A percentile compares a stretch with the other conserved stretches of the same genome.
phyloP scores from a whole-genome alignment of 2,329 filamentous ascomycete species.

The Neodidymelliopsis sp. region DNA sequence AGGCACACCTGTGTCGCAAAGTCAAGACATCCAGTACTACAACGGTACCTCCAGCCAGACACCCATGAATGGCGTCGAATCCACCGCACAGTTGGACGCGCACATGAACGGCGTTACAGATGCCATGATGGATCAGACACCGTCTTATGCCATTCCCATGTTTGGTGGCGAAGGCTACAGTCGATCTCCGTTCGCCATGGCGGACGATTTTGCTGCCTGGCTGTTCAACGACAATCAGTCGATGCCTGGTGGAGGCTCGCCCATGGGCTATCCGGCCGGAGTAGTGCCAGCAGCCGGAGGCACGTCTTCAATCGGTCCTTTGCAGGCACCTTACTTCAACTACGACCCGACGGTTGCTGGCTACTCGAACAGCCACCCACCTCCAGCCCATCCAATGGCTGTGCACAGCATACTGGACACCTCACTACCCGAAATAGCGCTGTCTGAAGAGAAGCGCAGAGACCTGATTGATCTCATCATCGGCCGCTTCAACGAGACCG shows the following conservation, averaged over 20 bases:
- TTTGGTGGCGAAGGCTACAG: conserved; percentile 86
- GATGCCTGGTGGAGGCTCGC: conserved; percentile 45
- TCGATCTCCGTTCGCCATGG: conserved; percentile 86
- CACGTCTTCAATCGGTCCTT: conserved; percentile 49
- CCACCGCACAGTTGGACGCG: conserved; percentile 44
- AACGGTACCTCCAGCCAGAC: conserved; percentile 46
- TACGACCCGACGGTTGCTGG: conserved; percentile 58
- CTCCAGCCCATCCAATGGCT: conserved; percentile 83
- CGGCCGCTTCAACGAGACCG: conserved; percentile 80
- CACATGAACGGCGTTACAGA: conserved; percentile 48
- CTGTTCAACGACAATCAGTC: conserved; percentile 75
- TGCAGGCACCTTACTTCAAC: conserved; percentile 60
- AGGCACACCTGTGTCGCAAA: conserved; percentile 47
- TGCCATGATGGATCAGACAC: conserved; percentile 54
- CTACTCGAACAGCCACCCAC: conserved; percentile 58
- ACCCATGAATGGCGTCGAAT: conserved; percentile 49
- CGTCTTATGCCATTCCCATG: conserved; percentile 76
- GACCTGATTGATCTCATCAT: conserved; percentile 84
- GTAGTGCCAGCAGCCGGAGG: conserved; percentile 50
- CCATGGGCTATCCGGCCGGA: conserved; percentile 46
- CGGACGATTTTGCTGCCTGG: conserved; percentile 86
- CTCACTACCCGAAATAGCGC: conserved; percentile 76
- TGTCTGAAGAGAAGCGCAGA: conserved; percentile 87
- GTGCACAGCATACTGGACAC: conserved; percentile 86
- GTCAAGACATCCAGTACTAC: conserved; percentile 47